A percentile compares a stretch with the other conserved stretches of the same genome.
Evolutionary conservation across 116 monocot species (phyloP).

Genomic region (Papilionanthe hybrid): DNA sequence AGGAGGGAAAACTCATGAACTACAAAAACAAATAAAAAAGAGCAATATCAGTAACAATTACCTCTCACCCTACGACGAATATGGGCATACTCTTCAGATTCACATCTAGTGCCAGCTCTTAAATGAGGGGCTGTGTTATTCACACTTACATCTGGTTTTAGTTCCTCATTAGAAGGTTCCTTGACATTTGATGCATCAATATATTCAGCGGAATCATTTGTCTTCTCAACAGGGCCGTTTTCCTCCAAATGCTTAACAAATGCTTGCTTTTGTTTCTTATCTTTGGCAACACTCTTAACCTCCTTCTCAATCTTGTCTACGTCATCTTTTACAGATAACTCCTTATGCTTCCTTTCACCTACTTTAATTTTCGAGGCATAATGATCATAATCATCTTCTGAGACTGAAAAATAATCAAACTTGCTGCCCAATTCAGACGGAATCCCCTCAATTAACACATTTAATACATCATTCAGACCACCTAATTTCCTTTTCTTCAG

Average conservation of each 20-base stretch:
- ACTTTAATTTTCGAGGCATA: background rate
- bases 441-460: conserved; percentile 51
- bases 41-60: conserved; percentile 12
- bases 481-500: conserved; percentile 55
- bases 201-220: conserved; percentile 2
- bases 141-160: background rate
- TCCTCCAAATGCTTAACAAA: background rate
- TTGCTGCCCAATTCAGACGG: conserved; percentile 25
- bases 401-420: conserved; percentile 6
- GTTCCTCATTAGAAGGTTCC: conserved; percentile 11
- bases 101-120: conserved; percentile 27
- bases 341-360: background rate
- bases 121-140: conserved; percentile 74
- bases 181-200: background rate
- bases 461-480: conserved; percentile 60
- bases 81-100: conserved; percentile 66
- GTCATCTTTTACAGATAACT: background rate
- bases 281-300: background rate
- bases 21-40: background rate
- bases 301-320: background rate
- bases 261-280: conserved; percentile 27
- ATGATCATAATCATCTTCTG: conserved; percentile 2
- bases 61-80: conserved; percentile 71
- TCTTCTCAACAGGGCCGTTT: background rate
- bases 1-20: background rate